A percentile compares a stretch with the other conserved stretches of the same genome.
Evolutionary conservation across 192 early-diverging fungal species (phyloP).

Genomic region (Funneliformis geosporum): DNA sequence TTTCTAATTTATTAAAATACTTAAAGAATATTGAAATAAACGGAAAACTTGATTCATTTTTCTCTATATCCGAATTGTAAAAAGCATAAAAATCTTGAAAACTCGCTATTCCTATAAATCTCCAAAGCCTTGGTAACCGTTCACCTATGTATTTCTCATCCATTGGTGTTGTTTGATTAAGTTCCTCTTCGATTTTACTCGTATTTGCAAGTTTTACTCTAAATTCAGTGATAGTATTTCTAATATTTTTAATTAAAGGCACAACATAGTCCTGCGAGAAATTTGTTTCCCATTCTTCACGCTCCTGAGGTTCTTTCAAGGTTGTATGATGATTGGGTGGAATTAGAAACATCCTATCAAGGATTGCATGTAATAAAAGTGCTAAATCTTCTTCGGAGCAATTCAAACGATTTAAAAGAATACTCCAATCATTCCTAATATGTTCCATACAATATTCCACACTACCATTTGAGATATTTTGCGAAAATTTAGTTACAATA

Average conservation of each 20-base stretch:
- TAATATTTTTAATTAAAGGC: background rate
- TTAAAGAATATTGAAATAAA: conserved; percentile 27
- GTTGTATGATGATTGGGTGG: background rate
- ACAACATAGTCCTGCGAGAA: background rate
- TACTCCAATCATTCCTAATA: conserved; percentile 21
- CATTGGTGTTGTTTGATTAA: background rate
- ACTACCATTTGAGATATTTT: background rate
- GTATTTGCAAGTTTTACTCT: background rate
- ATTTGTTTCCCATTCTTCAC: background rate
- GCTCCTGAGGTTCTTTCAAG: background rate
- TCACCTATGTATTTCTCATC: background rate
- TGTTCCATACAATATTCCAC: conserved; percentile 23
- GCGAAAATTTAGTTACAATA: background rate
- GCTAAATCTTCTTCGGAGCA: conserved; percentile 26
- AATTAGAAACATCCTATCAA: background rate
- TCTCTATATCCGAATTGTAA: background rate
- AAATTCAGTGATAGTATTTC: background rate
- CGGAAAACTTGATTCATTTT: background rate
- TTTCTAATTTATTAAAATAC: conserved; percentile 7
- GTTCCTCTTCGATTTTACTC: background rate
- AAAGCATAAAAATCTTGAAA: conserved; percentile 12
- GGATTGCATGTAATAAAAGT: conserved; percentile 16
- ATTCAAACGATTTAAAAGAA: background rate
- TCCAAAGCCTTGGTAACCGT: conserved; percentile 19
- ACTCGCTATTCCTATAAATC: background rate